Percentiles rank a stretch among this genome's conserved stretches.
These are phyloP conservation scores for Ottelia alismoides DNA, from an alignment of 106 monocot genomes.

Conservation along the genomic window DNA sequence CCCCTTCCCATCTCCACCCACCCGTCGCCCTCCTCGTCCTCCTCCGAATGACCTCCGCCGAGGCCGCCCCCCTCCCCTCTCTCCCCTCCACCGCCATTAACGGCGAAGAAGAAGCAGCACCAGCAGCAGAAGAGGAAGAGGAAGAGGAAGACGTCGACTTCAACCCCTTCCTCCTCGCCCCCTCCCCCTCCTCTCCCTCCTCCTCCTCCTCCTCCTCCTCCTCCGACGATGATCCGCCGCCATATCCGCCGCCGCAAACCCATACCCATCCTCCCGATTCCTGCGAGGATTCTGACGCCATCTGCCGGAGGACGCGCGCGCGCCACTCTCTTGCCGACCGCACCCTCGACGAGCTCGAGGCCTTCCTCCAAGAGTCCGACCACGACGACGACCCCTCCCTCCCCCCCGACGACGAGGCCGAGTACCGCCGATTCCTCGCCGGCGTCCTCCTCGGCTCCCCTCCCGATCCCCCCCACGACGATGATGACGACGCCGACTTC, in stretches of 20 bases:
- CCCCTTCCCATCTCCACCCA: too few relatives aligned
- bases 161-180: not conserved
- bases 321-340: conserved; percentile 70
- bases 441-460: conserved; percentile 43
- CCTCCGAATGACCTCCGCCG: too few relatives aligned
- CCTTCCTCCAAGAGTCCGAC: conserved; percentile 94
- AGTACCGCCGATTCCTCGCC: conserved; percentile 85
- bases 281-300: conserved; percentile 30
- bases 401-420: conserved; percentile 80
- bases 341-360: conserved; percentile 81
- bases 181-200: not conserved
- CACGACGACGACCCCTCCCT: conserved; percentile 55
- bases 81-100: too few relatives aligned
- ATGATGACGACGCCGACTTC: conserved; percentile 71
- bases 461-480: conserved; percentile 11
- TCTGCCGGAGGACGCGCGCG: conserved; percentile 78
- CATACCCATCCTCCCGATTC: not conserved
- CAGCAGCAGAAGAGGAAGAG: conserved; percentile 2
- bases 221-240: not conserved
- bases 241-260: not conserved
- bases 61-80: too few relatives aligned
- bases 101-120: too few relatives aligned
- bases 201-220: not conserved
- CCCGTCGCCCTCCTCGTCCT: too few relatives aligned
- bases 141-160: conserved; percentile 1